Evolutionary conservation across 306 rosid genomes (phyloP), one percentile per base, ranked within the genome.

Genomic region (Lathyrus sativus): DNA sequence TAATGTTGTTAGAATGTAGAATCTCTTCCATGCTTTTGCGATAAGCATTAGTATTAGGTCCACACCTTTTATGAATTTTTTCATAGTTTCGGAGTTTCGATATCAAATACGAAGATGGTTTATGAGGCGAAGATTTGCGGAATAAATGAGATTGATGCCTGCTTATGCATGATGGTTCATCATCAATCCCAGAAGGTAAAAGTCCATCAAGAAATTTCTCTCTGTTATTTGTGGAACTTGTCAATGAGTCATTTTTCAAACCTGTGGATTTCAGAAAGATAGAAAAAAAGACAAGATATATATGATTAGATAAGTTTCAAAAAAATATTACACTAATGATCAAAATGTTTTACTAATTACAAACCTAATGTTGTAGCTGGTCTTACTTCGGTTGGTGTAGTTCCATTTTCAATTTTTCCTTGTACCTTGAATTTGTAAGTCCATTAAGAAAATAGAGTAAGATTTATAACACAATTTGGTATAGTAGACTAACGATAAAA

Each of bases 71-170:
- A 60, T 84, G 92, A 42, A 75, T 65, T 61, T 78, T 73, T 77
- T 84, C 90, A 7, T 83, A 89, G 42, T 74, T 80, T 11, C 95
- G 68, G 22, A 88, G 76, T 73, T 79, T 84, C 11, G 89, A 81
- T 55, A 74, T 74, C 22, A 88, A 74, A 78, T 85, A 80, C 38
- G 80, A 68, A 44, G 91, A 81, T 6, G 95, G 85, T 39, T 80
- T 84, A 38, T 76, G 72, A 9, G 76, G 65, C 5, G 75, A 48
- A 29, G 51, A 46, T 75, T 80, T 82, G 38, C 78, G 86, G 66
- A 76, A 82, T 31, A 77, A 62, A 11, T 78, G 78, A 14, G 86
- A 84, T 49, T 78, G 77, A 9, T 59, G 29, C 74, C 88, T 80
- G 60, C 90, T 83, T 26, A 61, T 43, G 80, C 92, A 89, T 59